Percentiles rank a stretch among this genome's conserved stretches.
These are phyloP conservation scores for Nymphaea colorata DNA, from an alignment of 164 flowering plant species.

Conservation along the genomic window DNA sequence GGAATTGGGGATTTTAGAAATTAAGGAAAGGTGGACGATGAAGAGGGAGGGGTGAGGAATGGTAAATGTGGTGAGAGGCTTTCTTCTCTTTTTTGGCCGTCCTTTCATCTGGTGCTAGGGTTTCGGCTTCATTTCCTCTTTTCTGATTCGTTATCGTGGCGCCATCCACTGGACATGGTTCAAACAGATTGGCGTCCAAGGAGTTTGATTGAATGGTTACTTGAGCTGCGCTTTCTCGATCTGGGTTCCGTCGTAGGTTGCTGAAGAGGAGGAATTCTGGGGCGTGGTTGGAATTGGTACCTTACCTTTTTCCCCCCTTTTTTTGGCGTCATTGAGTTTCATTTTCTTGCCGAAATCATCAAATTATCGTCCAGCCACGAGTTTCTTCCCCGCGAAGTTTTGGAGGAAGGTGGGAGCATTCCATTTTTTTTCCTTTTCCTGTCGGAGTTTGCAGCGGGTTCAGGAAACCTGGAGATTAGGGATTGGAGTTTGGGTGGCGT, in stretches of 20 bases:
- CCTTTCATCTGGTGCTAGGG: background rate
- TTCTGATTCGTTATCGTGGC: background rate
- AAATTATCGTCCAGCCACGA: background rate
- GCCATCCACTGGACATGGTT: background rate
- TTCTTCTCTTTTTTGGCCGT: background rate
- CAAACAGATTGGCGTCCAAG: background rate
- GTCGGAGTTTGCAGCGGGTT: conserved; percentile 21
- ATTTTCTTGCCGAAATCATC: too few relatives aligned
- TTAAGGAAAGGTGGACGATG: background rate
- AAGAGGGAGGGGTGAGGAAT: background rate
- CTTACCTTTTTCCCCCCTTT: background rate
- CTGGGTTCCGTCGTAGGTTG: conserved; percentile 1
- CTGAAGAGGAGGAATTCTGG: background rate
- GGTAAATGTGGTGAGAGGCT: background rate
- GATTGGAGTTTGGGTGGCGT: background rate
- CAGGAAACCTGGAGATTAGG: background rate
- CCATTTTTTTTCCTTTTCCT: conserved; percentile 6
- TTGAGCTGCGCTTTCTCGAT: background rate
- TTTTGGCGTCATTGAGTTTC: background rate
- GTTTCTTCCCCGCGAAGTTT: background rate
- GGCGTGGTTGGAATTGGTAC: background rate
- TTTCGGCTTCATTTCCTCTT: background rate
- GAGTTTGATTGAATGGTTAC: background rate
- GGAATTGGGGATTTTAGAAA: too few relatives aligned
- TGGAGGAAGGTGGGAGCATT: conserved; percentile 12